phyloP scores from a whole-genome alignment of 768 basidiomycete species.

The Tricholoma sp. region DNA sequence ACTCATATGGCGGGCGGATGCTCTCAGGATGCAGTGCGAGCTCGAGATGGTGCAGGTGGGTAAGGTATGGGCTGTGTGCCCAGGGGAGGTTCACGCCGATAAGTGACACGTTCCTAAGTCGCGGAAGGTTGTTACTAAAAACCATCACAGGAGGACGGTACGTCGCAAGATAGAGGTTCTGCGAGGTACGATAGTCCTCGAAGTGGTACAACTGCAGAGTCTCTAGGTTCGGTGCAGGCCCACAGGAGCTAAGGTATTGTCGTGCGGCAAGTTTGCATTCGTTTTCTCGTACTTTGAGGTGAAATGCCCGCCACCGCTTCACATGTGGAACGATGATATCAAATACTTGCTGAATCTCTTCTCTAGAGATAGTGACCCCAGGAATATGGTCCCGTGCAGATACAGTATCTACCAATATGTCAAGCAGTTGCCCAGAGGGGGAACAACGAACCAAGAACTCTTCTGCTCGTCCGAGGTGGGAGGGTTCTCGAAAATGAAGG shows the following conservation, averaged over 20 bases:
- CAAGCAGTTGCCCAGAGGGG: constrained; percentile 27
- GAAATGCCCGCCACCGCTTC: constrained; percentile 51
- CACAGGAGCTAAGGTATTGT: constrained; percentile 43
- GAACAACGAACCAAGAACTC: constrained; percentile 37
- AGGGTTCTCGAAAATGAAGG: constrained; percentile 46
- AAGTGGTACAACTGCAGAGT: constrained; percentile 64
- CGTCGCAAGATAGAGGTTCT: constrained; percentile 52
- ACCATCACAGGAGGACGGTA: constrained; percentile 53
- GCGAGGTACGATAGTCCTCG: constrained; percentile 46
- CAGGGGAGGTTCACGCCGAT: constrained; percentile 66
- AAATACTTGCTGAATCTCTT: constrained; percentile 44
- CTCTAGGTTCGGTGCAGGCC: constrained; percentile 49
- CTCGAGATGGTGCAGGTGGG: constrained; percentile 45
- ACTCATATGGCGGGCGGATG: constrained; percentile 49
- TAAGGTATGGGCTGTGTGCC: constrained; percentile 45
- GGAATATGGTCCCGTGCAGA: constrained; percentile 41
- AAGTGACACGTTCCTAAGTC: constrained; percentile 49
- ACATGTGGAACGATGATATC: constrained; percentile 41
- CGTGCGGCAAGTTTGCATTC: constrained; percentile 54
- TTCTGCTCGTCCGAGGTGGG: constrained; percentile 43
- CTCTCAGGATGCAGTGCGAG: constrained; percentile 56
- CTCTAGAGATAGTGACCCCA: constrained; percentile 47
- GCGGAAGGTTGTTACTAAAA: constrained; percentile 48
- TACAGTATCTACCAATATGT: constrained; percentile 57
- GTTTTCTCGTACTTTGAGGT: constrained; percentile 55